A percentile compares a stretch with the other conserved stretches of the same genome.
These are phyloP conservation scores for Obelidium mucronatum DNA, from an alignment of 192 early-diverging fungal species.

Conservation along the genomic window DNA sequence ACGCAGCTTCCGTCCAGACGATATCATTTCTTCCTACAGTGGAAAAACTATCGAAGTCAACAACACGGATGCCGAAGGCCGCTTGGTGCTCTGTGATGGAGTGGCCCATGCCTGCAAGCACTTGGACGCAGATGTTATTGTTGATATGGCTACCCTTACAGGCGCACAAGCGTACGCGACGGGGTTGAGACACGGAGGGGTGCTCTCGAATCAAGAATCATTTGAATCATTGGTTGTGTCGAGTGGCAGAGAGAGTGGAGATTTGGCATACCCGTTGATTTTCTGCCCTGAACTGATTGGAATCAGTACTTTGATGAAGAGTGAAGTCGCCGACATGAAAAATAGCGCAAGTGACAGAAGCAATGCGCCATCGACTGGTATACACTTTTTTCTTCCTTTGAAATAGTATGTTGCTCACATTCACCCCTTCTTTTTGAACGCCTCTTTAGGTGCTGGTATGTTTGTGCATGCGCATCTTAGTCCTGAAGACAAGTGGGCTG, in stretches of 20 bases:
- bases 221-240: conserved; percentile 47
- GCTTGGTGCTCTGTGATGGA: conserved; percentile 56
- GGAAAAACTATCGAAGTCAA: conserved; percentile 66
- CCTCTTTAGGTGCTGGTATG: conserved; percentile 47
- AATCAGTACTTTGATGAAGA: conserved; percentile 27
- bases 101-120: conserved; percentile 59
- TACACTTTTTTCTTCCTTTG: too few relatives aligned
- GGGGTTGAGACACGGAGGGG: conserved; percentile 54
- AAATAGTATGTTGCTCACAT: too few relatives aligned
- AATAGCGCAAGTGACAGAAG: conserved; percentile 49
- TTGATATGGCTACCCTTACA: conserved; percentile 64
- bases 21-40: conserved; percentile 52
- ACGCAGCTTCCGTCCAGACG: conserved; percentile 46
- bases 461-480: conserved; percentile 56
- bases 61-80: conserved; percentile 59
- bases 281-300: conserved; percentile 38
- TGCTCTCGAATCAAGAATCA: conserved; percentile 48
- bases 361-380: conserved; percentile 54
- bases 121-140: conserved; percentile 50
- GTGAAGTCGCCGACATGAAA: conserved; percentile 58
- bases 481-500: conserved; percentile 39
- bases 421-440: too few relatives aligned
- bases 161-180: conserved; percentile 61
- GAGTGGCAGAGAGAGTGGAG: conserved; percentile 46
- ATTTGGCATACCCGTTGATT: conserved; percentile 52